Percentiles rank a stretch among this genome's conserved stretches.
Conservation (phyloP, 495 filamentous ascomycete genomes). For the Aspergillus wentii region DNA sequence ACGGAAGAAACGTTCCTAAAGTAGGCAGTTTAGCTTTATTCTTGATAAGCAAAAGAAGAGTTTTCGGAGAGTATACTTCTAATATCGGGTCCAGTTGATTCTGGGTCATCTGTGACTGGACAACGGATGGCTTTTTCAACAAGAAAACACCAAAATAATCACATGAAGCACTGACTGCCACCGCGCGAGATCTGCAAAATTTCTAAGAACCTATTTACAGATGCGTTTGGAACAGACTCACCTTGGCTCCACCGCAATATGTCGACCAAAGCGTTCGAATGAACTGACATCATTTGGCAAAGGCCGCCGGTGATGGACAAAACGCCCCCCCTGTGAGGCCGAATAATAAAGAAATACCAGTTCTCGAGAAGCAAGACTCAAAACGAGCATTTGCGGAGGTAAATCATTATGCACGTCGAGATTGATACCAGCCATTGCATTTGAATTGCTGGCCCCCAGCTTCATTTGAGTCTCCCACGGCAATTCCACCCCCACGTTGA, state of each 20-base stretch:
- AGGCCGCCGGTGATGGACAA: constrained; percentile 54
- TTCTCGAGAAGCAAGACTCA: constrained; percentile 65
- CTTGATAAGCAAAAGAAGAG: neutral
- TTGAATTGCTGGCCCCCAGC: constrained; percentile 8
- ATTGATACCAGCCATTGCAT: constrained; percentile 4
- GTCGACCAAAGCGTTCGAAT: constrained; percentile 62
- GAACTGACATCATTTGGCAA: constrained; percentile 50
- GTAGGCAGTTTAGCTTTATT: constrained; percentile 1
- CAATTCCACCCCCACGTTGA: constrained; percentile 28
- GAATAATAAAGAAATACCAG: constrained; percentile 67
- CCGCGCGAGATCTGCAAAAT: constrained; percentile 50
- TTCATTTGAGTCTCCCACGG: constrained; percentile 24
- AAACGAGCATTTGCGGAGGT: constrained; percentile 71
- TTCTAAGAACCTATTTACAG: constrained; percentile 7
- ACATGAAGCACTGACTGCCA: constrained; percentile 60
- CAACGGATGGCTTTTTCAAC: constrained; percentile 21
- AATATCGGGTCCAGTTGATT: constrained; percentile 29
- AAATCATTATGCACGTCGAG: constrained; percentile 22
- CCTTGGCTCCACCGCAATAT: constrained; percentile 79
- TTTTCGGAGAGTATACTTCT: constrained; percentile 21
- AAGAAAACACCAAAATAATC: constrained; percentile 54
- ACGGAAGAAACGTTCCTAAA: constrained; percentile 49
- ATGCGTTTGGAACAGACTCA: constrained; percentile 19
- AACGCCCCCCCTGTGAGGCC: constrained; percentile 39
- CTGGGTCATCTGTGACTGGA: constrained; percentile 31